Percentiles rank a stretch among this genome's conserved stretches.
These are phyloP conservation scores for Epicoccum sorghinum DNA, from an alignment of 2,329 filamentous ascomycete genomes.

Conservation along the genomic window DNA sequence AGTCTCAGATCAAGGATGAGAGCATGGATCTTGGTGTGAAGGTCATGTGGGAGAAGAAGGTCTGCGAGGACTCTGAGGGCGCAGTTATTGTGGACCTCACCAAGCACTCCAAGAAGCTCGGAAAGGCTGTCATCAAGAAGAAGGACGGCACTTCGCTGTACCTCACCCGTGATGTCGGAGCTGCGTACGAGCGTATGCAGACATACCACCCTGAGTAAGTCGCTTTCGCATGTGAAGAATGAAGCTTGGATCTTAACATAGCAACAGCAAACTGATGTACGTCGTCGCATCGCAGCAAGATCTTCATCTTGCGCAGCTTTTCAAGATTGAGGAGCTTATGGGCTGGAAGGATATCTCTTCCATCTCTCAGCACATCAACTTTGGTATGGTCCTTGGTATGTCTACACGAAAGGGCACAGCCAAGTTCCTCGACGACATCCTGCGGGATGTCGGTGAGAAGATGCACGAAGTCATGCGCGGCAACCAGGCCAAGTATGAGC, in stretches of 20 bases:
- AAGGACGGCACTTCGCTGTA: conserved; percentile 72
- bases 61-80: conserved; percentile 69
- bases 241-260: neutral
- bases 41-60: conserved; percentile 63
- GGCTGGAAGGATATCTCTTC: conserved; percentile 64
- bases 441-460: conserved; percentile 74
- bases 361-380: conserved; percentile 68
- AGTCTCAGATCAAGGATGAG: conserved; percentile 69
- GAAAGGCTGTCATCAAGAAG: conserved; percentile 69
- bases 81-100: conserved; percentile 72
- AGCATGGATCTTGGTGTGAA: conserved; percentile 67
- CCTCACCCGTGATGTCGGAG: conserved; percentile 72
- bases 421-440: conserved; percentile 57
- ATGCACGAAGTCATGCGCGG: conserved; percentile 98
- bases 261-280: conserved; percentile 65
- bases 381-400: conserved; percentile 70
- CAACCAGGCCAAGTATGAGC: conserved; percentile 87
- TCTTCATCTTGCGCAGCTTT: conserved; percentile 67
- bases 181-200: conserved; percentile 66
- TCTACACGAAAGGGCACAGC: conserved; percentile 67
- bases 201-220: conserved; percentile 63
- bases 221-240: too few relatives aligned
- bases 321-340: conserved; percentile 69
- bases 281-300: conserved; percentile 70
- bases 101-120: conserved; percentile 72